Conservation (phyloP, 495 filamentous ascomycete genomes). For the Talaromyces ruber region DNA sequence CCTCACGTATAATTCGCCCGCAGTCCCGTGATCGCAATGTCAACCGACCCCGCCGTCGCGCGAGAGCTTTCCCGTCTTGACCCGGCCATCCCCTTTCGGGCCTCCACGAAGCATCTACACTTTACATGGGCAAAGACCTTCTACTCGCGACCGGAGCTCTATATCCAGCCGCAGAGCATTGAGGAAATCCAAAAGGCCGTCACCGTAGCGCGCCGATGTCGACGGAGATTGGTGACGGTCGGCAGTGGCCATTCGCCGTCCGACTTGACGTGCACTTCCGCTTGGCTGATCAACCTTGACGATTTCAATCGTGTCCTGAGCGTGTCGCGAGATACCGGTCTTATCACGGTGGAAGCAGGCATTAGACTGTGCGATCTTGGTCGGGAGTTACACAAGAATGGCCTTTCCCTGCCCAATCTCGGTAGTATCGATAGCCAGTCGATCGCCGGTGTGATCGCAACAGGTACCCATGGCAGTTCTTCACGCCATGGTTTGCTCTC, state of each 20-base stretch:
- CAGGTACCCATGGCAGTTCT: constrained; percentile 87
- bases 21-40: constrained; percentile 1
- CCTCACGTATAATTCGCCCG: not conserved
- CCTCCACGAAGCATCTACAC: constrained; percentile 61
- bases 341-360: constrained; percentile 74
- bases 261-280: constrained; percentile 85
- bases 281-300: constrained; percentile 93
- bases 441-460: constrained; percentile 85
- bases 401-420: constrained; percentile 76
- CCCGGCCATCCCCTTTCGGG: constrained; percentile 65
- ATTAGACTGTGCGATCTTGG: constrained; percentile 71
- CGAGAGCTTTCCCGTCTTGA: constrained; percentile 48
- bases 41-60: constrained; percentile 40
- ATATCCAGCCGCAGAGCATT: constrained; percentile 69
- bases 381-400: constrained; percentile 56
- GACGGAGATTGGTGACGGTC: constrained; percentile 68
- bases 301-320: constrained; percentile 62
- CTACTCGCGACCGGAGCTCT: constrained; percentile 78
- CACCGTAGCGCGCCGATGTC: constrained; percentile 69
- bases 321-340: constrained; percentile 51
- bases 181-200: constrained; percentile 77
- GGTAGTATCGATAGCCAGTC: constrained; percentile 94
- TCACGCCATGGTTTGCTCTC: constrained; percentile 76
- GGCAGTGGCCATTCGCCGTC: constrained; percentile 89
- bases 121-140: constrained; percentile 97